Percentiles rank a stretch among this genome's conserved stretches.
phyloP scores from a whole-genome alignment of 2,329 filamentous ascomycete genomes.

The Hypoxylon sp. region DNA sequence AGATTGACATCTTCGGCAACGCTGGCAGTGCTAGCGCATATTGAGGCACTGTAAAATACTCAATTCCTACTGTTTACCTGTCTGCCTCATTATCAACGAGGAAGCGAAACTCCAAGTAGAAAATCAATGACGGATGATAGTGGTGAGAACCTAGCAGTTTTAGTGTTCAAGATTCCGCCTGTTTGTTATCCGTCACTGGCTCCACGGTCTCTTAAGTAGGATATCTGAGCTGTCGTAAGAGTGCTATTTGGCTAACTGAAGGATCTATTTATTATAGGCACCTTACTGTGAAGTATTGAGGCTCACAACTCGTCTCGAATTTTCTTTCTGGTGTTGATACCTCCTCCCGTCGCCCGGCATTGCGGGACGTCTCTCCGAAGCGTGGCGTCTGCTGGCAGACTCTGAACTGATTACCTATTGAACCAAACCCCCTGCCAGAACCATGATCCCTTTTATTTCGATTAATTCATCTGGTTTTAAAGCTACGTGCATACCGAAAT shows the following conservation, averaged over 20 bases:
- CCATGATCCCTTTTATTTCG: conserved; percentile 9
- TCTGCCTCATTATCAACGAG: neutral
- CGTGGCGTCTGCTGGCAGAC: conserved; percentile 24
- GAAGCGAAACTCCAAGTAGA: conserved; percentile 8
- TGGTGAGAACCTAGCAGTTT: conserved; percentile 6
- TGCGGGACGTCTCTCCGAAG: conserved; percentile 34
- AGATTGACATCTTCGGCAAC: conserved; percentile 1
- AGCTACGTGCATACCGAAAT: neutral
- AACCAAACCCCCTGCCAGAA: conserved; percentile 16
- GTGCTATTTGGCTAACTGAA: conserved; percentile 26
- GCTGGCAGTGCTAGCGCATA: neutral
- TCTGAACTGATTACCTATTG: conserved; percentile 27
- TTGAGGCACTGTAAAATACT: conserved; percentile 4
- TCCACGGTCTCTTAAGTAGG: conserved; percentile 30
- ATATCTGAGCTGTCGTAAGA: conserved; percentile 22
- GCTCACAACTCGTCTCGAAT: conserved; percentile 18
- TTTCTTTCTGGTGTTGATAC: conserved; percentile 20
- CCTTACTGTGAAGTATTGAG: conserved; percentile 25
- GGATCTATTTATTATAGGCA: conserved; percentile 14
- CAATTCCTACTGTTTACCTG: too few relatives aligned
- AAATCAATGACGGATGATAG: conserved; percentile 15
- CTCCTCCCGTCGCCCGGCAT: conserved; percentile 28
- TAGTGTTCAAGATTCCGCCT: conserved; percentile 9
- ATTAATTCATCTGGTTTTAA: conserved; percentile 20
- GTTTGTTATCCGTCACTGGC: conserved; percentile 13